phyloP scores from a whole-genome alignment of 169 alveolate species.

The Cryptosporidium ubiquitum region DNA sequence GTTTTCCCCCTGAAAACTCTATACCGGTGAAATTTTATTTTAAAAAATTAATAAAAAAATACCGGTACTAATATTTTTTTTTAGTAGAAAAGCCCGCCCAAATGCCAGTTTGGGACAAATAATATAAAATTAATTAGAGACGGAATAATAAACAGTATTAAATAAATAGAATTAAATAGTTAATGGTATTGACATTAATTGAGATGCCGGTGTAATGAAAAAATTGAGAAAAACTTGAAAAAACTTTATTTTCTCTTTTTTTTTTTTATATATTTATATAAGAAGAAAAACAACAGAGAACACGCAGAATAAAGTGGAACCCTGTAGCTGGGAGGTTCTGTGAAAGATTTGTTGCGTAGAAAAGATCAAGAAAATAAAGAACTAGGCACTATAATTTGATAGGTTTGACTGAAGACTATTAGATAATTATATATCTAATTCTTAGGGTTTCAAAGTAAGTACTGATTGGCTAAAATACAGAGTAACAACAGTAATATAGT shows the following conservation, averaged over 20 bases:
- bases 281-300: slow-evolving; percentile 2
- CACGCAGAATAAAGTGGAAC: background rate
- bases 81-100: background rate
- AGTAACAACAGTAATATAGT: background rate
- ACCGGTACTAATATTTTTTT: background rate
- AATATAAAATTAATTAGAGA: background rate
- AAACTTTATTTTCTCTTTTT: slow-evolving; percentile 4
- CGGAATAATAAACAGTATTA: background rate
- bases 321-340: background rate
- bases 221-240: background rate
- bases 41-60: background rate
- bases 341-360: background rate
- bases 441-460: background rate
- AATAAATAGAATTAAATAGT: background rate
- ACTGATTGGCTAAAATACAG: background rate
- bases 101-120: slow-evolving; percentile 3
- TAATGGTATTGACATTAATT: background rate
- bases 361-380: slow-evolving; percentile 7
- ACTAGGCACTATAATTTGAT: background rate
- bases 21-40: background rate
- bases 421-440: background rate
- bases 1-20: background rate
- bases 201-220: background rate
- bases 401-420: background rate
- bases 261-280: background rate